These are phyloP conservation scores for Prunella vulgaris DNA, from an alignment of 257 asterid genomes.

Conservation along the genomic window DNA sequence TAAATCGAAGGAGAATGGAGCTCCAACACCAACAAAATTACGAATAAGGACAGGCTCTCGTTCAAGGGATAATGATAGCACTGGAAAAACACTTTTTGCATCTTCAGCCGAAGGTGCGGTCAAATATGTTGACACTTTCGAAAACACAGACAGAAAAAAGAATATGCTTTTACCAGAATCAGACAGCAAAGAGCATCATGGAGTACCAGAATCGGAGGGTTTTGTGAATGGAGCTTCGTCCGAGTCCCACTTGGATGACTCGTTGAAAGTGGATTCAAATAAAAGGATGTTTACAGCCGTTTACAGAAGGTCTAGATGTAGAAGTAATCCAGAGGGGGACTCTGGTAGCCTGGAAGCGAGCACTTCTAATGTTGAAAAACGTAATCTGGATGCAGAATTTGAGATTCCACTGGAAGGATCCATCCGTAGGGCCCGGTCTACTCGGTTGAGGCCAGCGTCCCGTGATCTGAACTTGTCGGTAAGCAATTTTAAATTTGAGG, in stretches of 20 bases:
- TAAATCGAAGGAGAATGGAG: conserved; percentile 38
- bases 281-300: conserved; percentile 73
- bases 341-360: conserved; percentile 50
- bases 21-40: conserved; percentile 48
- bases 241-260: conserved; percentile 37
- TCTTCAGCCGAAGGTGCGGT: conserved; percentile 34
- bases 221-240: conserved; percentile 36
- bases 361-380: conserved; percentile 47
- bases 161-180: conserved; percentile 30
- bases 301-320: conserved; percentile 67
- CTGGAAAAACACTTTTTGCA: conserved; percentile 25
- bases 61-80: conserved; percentile 38
- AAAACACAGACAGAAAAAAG: conserved; percentile 22
- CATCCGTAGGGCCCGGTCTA: conserved; percentile 66
- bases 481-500: conserved; percentile 34
- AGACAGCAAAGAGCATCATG: conserved; percentile 31
- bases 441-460: conserved; percentile 50
- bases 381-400: conserved; percentile 36
- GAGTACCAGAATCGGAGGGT: conserved; percentile 34
- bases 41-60: conserved; percentile 55
- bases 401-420: conserved; percentile 48
- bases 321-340: conserved; percentile 45
- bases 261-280: conserved; percentile 47
- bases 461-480: conserved; percentile 38
- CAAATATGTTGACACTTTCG: conserved; percentile 25